Percentiles rank a stretch among this genome's conserved stretches.
Conservation (phyloP, 192 early-diverging fungal species). For the Backusella circina region DNA sequence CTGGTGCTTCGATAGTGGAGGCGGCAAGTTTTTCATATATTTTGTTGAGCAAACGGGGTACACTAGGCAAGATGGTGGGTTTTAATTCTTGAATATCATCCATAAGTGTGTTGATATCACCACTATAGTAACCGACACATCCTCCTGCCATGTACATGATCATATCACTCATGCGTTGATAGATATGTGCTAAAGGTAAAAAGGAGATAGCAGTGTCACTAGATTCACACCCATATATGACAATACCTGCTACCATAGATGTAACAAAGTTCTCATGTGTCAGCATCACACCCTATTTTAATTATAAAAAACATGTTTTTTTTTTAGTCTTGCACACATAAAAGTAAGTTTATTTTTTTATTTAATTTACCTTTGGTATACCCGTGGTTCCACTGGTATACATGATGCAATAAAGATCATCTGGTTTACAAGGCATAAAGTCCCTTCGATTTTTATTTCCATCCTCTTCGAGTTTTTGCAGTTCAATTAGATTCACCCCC, state of each 20-base stretch:
- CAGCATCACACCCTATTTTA: constrained; percentile 53
- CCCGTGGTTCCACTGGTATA: constrained; percentile 87
- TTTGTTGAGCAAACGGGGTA: constrained; percentile 88
- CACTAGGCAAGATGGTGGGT: constrained; percentile 82
- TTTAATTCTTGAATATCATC: constrained; percentile 77
- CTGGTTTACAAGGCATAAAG: constrained; percentile 49
- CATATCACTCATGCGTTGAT: constrained; percentile 64
- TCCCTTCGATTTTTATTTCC: constrained; percentile 48
- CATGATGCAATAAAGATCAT: constrained; percentile 66
- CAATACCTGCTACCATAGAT: constrained; percentile 16
- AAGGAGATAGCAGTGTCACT: constrained; percentile 47
- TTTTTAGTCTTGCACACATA: not conserved
- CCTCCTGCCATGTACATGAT: constrained; percentile 51
- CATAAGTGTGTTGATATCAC: constrained; percentile 64
- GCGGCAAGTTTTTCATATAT: constrained; percentile 64
- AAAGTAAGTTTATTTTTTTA: not conserved
- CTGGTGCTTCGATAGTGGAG: constrained; percentile 58
- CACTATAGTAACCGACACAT: constrained; percentile 67
- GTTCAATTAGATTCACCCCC: constrained; percentile 39
- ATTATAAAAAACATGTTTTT: not conserved
- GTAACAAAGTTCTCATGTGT: constrained; percentile 63
- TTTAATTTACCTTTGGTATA: constrained; percentile 51
- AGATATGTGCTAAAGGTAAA: constrained; percentile 88
- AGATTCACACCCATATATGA: not conserved
- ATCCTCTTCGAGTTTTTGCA: constrained; percentile 42